Evolutionary conservation across 306 rosid genomes (phyloP).

Genomic region (Quercus berberidifolia): DNA sequence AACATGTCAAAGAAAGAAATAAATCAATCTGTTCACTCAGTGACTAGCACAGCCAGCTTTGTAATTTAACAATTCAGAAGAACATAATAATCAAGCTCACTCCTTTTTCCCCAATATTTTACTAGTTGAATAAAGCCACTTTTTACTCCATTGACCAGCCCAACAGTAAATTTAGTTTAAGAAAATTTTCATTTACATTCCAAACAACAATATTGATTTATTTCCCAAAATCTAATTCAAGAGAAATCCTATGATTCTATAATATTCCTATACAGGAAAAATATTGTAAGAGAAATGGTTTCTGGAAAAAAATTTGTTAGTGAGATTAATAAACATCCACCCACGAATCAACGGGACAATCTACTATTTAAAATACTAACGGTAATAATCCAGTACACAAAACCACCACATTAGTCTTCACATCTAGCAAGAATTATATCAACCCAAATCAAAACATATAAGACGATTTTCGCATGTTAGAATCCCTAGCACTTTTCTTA

Average conservation of each 20-base stretch:
- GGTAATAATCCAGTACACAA: not conserved
- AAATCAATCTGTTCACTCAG: not conserved
- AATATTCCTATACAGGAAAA: not conserved
- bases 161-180: not conserved
- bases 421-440: not conserved
- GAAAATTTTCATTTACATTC: not conserved
- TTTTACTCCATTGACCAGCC: not conserved
- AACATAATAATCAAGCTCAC: no score
- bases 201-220: not conserved
- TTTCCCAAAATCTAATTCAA: not conserved
- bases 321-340: not conserved
- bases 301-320: not conserved
- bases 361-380: not conserved
- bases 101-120: no score
- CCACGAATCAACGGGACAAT: not conserved
- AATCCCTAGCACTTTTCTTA: no score
- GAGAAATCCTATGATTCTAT: not conserved
- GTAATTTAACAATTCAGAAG: not conserved
- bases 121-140: no score
- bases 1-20: not conserved
- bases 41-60: not conserved
- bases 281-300: not conserved
- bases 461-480: no score
- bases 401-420: not conserved
- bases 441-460: no score